phyloP scores from a whole-genome alignment of 169 alveolate species.

The Plasmodium sp. region DNA sequence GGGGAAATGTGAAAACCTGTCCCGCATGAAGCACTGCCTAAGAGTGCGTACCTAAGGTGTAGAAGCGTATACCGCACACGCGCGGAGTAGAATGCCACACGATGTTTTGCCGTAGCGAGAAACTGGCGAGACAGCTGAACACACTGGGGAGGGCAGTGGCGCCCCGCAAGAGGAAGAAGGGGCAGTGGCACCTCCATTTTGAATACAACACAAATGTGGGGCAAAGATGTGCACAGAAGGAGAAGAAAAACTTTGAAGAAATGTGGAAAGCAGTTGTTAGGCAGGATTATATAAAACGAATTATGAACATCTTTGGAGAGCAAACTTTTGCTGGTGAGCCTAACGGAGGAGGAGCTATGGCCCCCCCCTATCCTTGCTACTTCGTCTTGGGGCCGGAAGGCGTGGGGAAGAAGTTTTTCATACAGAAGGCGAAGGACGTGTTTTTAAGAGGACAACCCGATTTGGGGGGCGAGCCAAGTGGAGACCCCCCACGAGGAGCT shows the following conservation, averaged over 20 bases:
- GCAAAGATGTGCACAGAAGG: too few species aligned
- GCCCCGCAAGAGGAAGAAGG: background rate
- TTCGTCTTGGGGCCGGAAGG: conserved; percentile 58
- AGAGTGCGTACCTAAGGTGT: background rate
- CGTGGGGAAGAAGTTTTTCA: conserved; percentile 43
- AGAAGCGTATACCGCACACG: background rate
- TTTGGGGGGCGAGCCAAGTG: background rate
- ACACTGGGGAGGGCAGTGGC: background rate
- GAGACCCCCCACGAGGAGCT: background rate
- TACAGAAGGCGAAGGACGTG: conserved; percentile 22
- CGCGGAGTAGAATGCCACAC: background rate
- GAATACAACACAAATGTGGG: conserved; percentile 5
- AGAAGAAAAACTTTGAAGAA: conserved; percentile 6
- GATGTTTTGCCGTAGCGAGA: background rate
- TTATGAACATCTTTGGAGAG: conserved; percentile 21
- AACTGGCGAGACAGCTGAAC: background rate
- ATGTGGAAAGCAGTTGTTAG: conserved; percentile 26
- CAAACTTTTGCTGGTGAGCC: background rate
- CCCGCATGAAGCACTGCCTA: background rate
- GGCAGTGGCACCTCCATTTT: background rate
- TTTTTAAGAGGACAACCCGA: background rate
- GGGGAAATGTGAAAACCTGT: background rate
- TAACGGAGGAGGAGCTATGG: background rate
- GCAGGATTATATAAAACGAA: conserved; percentile 25
- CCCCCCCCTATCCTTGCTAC: background rate